Conservation (phyloP, 352 stramenopile genomes). For the Pythium coloratum region DNA sequence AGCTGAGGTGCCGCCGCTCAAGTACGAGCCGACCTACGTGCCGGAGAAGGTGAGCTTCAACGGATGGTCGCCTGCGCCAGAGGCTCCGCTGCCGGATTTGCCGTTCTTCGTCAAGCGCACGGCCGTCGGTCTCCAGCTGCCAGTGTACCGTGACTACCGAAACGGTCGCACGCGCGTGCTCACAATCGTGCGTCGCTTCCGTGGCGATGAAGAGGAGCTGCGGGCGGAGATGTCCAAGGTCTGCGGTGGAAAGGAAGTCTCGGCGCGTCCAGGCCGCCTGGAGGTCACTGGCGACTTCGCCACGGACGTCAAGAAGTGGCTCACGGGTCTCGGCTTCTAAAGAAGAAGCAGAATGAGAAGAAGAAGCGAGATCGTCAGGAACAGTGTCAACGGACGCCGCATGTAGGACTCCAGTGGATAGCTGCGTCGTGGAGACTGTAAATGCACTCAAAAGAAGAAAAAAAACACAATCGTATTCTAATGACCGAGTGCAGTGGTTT, state of each 20-base stretch:
- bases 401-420: background rate
- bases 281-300: slow-evolving; percentile 80
- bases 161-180: slow-evolving; percentile 87
- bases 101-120: slow-evolving; percentile 86
- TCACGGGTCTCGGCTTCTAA: slow-evolving; percentile 81
- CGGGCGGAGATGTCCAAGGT: slow-evolving; percentile 84
- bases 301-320: slow-evolving; percentile 78
- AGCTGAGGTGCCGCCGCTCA: slow-evolving; percentile 66
- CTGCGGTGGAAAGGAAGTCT: slow-evolving; percentile 75
- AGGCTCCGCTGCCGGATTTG: slow-evolving; percentile 56
- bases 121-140: slow-evolving; percentile 71
- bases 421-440: background rate
- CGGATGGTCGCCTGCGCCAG: slow-evolving; percentile 78
- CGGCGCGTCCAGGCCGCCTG: slow-evolving; percentile 62
- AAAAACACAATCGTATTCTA: slow-evolving; percentile 11
- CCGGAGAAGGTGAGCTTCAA: slow-evolving; percentile 88
- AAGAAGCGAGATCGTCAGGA: background rate
- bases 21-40: slow-evolving; percentile 81
- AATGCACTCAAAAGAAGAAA: slow-evolving; percentile 4
- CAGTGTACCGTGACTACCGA: slow-evolving; percentile 84
- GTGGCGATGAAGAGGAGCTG: slow-evolving; percentile 78
- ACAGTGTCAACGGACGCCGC: background rate
- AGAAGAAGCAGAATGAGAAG: slow-evolving; percentile 2
- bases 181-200: slow-evolving; percentile 81
- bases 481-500: background rate